phyloP scores from a whole-genome alignment of 257 asterid species.

The Asclepias syriaca region DNA sequence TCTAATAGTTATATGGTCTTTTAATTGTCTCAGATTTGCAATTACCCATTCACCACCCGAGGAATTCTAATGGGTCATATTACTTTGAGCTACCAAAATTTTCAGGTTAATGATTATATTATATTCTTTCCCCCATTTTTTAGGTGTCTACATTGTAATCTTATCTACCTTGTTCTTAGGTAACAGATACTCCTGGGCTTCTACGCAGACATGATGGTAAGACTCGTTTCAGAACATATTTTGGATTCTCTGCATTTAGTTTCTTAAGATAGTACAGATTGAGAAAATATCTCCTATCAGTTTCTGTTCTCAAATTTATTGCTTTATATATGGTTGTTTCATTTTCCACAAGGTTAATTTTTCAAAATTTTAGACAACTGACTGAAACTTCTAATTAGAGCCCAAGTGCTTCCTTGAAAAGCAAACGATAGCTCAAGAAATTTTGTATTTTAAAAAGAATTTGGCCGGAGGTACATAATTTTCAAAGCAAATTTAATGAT shows the following conservation, averaged over 20 bases:
- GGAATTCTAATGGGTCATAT: slow-evolving; percentile 98
- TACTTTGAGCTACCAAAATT: slow-evolving; percentile 68
- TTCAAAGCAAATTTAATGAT: neutral
- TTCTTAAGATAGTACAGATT: neutral
- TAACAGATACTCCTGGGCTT: slow-evolving; percentile 95
- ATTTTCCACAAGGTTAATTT: neutral
- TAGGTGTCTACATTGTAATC: slow-evolving; percentile 7
- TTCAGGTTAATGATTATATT: slow-evolving; percentile 29
- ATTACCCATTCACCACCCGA: slow-evolving; percentile 95
- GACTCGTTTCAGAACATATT: slow-evolving; percentile 6
- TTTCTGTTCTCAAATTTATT: neutral
- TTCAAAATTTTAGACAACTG: neutral
- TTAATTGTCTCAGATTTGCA: slow-evolving; percentile 58
- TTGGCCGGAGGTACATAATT: neutral
- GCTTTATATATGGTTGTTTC: neutral
- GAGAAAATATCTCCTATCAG: neutral
- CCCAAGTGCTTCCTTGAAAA: neutral
- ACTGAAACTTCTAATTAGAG: neutral
- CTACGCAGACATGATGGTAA: slow-evolving; percentile 80
- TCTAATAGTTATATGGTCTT: neutral
- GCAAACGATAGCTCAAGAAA: neutral
- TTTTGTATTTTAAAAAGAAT: neutral
- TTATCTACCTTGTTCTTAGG: slow-evolving; percentile 41
- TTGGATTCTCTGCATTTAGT: neutral
- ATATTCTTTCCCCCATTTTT: slow-evolving; percentile 5